phyloP scores from a whole-genome alignment of 495 filamentous ascomycete genomes.

The Tetracladium marchalianum region DNA sequence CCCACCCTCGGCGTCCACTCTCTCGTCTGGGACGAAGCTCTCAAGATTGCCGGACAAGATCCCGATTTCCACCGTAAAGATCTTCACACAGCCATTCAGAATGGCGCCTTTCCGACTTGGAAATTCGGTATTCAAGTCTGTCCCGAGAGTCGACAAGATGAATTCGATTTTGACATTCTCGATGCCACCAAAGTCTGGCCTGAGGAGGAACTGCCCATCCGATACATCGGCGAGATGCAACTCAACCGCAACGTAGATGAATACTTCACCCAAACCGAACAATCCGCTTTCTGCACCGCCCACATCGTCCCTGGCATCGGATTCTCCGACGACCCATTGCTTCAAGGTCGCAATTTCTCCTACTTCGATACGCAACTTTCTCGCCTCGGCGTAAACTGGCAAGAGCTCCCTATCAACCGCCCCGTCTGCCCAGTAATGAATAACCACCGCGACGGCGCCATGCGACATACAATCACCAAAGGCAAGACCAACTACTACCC shows the following conservation, averaged over 20 bases:
- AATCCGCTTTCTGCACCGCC: constrained; percentile 75
- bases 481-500: constrained; percentile 87
- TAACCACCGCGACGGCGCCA: constrained; percentile 65
- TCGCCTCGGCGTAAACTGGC: constrained; percentile 74
- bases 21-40: constrained; percentile 79
- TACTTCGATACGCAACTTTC: constrained; percentile 83
- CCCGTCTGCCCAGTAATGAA: constrained; percentile 70
- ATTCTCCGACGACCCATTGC: constrained; percentile 72
- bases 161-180: constrained; percentile 85
- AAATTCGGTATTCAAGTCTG: constrained; percentile 74
- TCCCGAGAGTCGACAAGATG: constrained; percentile 58
- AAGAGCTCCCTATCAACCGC: constrained; percentile 80
- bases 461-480: constrained; percentile 42
- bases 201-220: constrained; percentile 68
- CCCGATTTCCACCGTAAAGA: constrained; percentile 87
- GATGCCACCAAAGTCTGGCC: constrained; percentile 94
- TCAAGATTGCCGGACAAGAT: constrained; percentile 74
- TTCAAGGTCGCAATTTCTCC: constrained; percentile 77
- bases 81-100: constrained; percentile 69
- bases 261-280: constrained; percentile 79
- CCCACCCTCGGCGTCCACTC: constrained; percentile 76
- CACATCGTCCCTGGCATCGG: constrained; percentile 84
- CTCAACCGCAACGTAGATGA: constrained; percentile 80
- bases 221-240: constrained; percentile 72
- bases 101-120: constrained; percentile 66